Base-by-base conservation (phyloP, 2,329 filamentous ascomycete genomes). In the Pestalotiopsis sp. region DNA sequence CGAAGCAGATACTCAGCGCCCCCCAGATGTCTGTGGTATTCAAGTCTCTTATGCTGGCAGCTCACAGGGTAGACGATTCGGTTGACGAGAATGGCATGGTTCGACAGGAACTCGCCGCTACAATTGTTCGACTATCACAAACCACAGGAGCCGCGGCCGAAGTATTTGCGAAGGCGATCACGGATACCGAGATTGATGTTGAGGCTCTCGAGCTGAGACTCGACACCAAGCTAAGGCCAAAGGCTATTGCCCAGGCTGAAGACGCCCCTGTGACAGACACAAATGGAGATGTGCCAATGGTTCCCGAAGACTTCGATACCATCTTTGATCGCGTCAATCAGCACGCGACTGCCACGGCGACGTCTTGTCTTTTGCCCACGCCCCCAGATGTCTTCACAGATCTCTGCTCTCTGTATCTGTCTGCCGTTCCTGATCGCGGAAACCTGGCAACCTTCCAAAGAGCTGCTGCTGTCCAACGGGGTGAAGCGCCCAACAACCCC, bases 121-220 rank as follows among this genome's bases (percentile, higher is more conserved):
- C 89, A 1, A 82, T 95, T n/a, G 90, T 93, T 65, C 82, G 84
- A 4, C 84, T 95, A 66, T 90, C 88, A 4, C 89, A 91, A 70
- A 82, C 84, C 52, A 84, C 86, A 9, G 87, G 86, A 38, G 84
- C 85, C 52, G 82, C 89, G 25, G 90, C 90, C 13, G 84, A 87
- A 31, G 83, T 91, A n/a, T 88, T 96, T 68, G 86, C 90, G 70
- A 85, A 85, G n/a, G 87, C 91, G 4, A 86, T 95, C 49, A 84
- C 89, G 45, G 88, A 91, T 56, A 87, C 89, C 7, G 87, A 91
- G 13, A 86, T 94, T 69, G 91, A 96, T 74, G 87, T 96, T 59
- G 89, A 94, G 70, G 87, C 90, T 62, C 81, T 96, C 20, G 93
- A 96, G 80, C 86, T 93, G 81, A 91, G 89, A 73, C 84, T 97